A percentile compares a stretch with the other conserved stretches of the same genome.
phyloP scores from a whole-genome alignment of 23 red algal species.

The Cyanidium caldarium region DNA sequence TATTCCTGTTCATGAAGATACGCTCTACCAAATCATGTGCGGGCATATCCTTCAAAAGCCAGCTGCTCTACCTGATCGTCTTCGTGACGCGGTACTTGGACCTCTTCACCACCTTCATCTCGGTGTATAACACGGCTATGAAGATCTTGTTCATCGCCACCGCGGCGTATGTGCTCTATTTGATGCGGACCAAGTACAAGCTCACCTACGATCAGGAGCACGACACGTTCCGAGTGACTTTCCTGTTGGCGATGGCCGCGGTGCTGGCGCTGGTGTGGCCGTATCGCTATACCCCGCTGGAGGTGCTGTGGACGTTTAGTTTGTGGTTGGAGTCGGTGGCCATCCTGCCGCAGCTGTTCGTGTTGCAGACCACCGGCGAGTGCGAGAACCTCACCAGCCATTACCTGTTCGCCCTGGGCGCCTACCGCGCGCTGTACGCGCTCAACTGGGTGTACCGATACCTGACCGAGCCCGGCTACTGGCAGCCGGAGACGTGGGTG shows the following conservation, averaged over 20 bases:
- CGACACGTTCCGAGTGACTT: constrained; percentile 72
- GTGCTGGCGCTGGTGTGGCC: constrained; percentile 61
- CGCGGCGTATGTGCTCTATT: constrained; percentile 67
- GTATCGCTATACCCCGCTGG: constrained; percentile 41
- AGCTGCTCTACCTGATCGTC: constrained; percentile 72
- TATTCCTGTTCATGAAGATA: constrained; percentile 87
- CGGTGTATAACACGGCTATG: constrained; percentile 92
- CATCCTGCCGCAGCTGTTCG: constrained; percentile 85
- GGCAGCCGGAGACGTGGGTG: constrained; percentile 69
- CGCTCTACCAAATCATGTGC: not conserved
- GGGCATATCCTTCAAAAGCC: constrained; percentile 67
- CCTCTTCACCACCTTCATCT: constrained; percentile 69
- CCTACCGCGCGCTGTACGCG: constrained; percentile 74
- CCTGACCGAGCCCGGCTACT: constrained; percentile 49
- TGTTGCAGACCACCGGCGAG: constrained; percentile 84
- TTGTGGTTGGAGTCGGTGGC: constrained; percentile 82
- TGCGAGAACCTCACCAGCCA: constrained; percentile 94
- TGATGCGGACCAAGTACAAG: constrained; percentile 75
- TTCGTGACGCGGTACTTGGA: constrained; percentile 90
- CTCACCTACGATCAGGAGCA: constrained; percentile 82
- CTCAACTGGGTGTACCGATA: constrained; percentile 93
- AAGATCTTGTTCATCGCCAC: constrained; percentile 90
- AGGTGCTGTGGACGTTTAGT: constrained; percentile 92
- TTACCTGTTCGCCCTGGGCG: constrained; percentile 83
- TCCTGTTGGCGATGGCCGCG: constrained; percentile 40